Base-by-base conservation (phyloP, 1,284 basidiomycete genomes). In the Wolfiporia cocos region DNA sequence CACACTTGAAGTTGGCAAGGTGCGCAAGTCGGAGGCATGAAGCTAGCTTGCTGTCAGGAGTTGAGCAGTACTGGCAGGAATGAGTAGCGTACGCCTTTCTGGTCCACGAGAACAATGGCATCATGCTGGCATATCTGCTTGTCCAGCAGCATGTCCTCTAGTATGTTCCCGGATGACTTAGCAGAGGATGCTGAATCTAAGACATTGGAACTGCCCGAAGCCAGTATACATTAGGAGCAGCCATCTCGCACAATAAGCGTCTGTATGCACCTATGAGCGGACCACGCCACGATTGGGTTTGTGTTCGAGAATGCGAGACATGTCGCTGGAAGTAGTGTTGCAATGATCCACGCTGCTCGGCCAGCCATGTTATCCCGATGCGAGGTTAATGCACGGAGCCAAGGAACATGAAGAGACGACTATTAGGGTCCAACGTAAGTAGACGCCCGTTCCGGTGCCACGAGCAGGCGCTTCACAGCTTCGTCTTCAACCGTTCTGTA, bases 21-120 rank as follows among this genome's bases (percentile, higher is more conserved):
- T 60, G 24, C 79, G 78, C 23, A 87, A 64, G 63, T 87, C 83
- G 5, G 81, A 80, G 20, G 81, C 79, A 52, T 81, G 83, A 2
- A 83, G 64, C 85, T 86, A 21, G 36, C 31, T 34, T 23, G 21
- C 20, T 26, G n/a, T 43, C 4, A 38, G 29, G 4, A 11, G 9
- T 28, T 28, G 14, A 29, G 46, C 19, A 35, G 34, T 37, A 28
- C 20, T 33, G 3, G 34, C 14, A 30, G 22, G n/a, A 23, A 37
- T 22, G 23, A 36, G 20, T 33, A 37, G 26, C 75, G 50, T 59
- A 86, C 85, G 23, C 81, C 81, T 20, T 77, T 73, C 43, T 87
- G 85, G 50, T 83, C 71, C 34, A 86, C 64, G 5, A 87, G 54
- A 14, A 86, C 64, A 18, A 88, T 57, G 30, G 78, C 77, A 55